A percentile compares a stretch with the other conserved stretches of the same genome.
Evolutionary conservation across 306 rosid genomes (phyloP).

Genomic region (Carpinus viminea): DNA sequence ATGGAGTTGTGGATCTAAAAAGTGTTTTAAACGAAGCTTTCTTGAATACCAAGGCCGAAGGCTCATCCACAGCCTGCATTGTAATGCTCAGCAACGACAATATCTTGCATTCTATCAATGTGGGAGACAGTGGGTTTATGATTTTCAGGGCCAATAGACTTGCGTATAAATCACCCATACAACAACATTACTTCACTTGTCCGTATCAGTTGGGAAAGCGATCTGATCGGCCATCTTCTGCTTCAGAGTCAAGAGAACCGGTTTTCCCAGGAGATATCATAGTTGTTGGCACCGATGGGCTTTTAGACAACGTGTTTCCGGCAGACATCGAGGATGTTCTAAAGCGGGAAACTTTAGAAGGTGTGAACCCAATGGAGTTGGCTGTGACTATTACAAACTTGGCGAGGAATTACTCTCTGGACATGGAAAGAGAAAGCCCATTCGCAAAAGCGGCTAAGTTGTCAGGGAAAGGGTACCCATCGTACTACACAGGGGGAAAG

Average conservation of each 20-base stretch:
- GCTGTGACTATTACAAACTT: not conserved
- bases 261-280: not conserved
- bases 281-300: not conserved
- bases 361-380: not conserved
- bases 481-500: not conserved
- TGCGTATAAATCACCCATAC: not conserved
- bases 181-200: conserved; percentile 1
- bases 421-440: not conserved
- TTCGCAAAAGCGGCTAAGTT: not conserved
- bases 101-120: conserved; percentile 1
- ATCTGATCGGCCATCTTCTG: not conserved
- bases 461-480: not conserved
- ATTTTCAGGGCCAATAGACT: conserved; percentile 15
- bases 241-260: not conserved
- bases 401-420: not conserved
- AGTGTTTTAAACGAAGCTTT: too few species aligned
- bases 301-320: not conserved
- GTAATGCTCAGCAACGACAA: not conserved
- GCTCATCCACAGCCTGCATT: conserved; percentile 34
- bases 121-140: conserved; percentile 31
- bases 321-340: not conserved
- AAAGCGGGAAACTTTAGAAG: not conserved
- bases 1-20: too few species aligned
- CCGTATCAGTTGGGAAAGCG: conserved; percentile 12
- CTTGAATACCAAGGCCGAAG: not conserved